Evolutionary conservation across 768 basidiomycete genomes (phyloP).

Genomic region (Auricularia cornea): DNA sequence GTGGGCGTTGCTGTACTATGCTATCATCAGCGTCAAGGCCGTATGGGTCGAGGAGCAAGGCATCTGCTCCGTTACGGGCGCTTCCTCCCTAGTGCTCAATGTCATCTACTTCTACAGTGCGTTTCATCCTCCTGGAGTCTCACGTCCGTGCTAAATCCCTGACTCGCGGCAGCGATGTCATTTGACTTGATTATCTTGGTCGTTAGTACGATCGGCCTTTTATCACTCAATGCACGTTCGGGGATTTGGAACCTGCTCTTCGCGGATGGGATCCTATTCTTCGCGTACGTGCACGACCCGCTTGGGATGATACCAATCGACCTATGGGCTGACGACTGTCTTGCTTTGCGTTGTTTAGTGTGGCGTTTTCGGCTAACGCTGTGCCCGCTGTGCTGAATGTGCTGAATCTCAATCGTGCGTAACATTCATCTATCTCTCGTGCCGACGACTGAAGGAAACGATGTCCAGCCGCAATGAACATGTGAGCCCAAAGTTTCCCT

Average conservation of each 20-base stretch:
- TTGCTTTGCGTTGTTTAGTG: background rate
- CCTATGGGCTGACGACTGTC: background rate
- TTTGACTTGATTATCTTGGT: conserved; percentile 12
- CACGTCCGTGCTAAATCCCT: conserved; percentile 1
- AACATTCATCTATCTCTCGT: too few species aligned
- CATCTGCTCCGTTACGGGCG: background rate
- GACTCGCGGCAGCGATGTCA: conserved; percentile 9
- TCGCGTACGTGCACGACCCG: conserved; percentile 11
- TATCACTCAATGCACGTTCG: conserved; percentile 9
- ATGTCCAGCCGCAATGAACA: background rate
- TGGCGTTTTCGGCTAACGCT: background rate
- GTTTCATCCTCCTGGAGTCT: background rate
- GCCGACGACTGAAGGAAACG: too few species aligned
- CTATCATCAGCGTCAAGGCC: conserved; percentile 5
- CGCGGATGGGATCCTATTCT: conserved; percentile 13
- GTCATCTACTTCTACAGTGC: conserved; percentile 15
- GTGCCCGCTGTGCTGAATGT: background rate
- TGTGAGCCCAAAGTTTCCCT: background rate
- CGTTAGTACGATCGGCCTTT: conserved; percentile 9
- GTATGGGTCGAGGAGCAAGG: background rate
- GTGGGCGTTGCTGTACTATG: conserved; percentile 5
- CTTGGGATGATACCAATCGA: background rate
- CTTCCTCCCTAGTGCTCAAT: conserved; percentile 6
- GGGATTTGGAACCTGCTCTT: conserved; percentile 12
- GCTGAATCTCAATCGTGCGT: background rate